A percentile compares a stretch with the other conserved stretches of the same genome.
phyloP scores from a whole-genome alignment of 306 rosid genomes.

The Quercus variabilis region DNA sequence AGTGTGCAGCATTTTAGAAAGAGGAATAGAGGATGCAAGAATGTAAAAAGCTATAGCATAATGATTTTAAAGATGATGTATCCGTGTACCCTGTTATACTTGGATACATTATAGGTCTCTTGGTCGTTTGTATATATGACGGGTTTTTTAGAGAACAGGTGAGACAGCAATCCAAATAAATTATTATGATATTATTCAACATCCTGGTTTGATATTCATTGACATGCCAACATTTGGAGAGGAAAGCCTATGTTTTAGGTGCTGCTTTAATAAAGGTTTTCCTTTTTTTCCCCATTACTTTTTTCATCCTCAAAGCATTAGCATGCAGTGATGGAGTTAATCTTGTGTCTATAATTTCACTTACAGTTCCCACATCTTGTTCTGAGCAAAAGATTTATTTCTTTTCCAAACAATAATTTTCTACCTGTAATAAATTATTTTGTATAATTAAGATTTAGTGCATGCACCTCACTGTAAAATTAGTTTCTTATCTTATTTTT shows the following conservation, averaged over 20 bases:
- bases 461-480: slow-evolving; percentile 13
- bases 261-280: not conserved
- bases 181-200: not conserved
- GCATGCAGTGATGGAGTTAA: slow-evolving; percentile 5
- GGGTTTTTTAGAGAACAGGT: slow-evolving; percentile 31
- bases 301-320: not conserved
- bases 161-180: slow-evolving; percentile 39
- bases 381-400: not conserved
- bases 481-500: slow-evolving; percentile 27
- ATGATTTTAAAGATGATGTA: not conserved
- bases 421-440: not conserved
- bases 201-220: not conserved
- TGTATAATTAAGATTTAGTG: not conserved
- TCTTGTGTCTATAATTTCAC: not conserved
- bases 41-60: not conserved
- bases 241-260: not conserved
- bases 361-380: not conserved
- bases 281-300: not conserved
- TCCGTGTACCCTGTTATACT: not conserved
- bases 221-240: not conserved
- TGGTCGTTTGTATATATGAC: slow-evolving; percentile 34
- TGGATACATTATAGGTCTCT: not conserved
- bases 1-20: not conserved
- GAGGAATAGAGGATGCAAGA: not conserved
- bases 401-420: not conserved